phyloP scores from a whole-genome alignment of 2,329 filamentous ascomycete species.

The Polychaeton citri region DNA sequence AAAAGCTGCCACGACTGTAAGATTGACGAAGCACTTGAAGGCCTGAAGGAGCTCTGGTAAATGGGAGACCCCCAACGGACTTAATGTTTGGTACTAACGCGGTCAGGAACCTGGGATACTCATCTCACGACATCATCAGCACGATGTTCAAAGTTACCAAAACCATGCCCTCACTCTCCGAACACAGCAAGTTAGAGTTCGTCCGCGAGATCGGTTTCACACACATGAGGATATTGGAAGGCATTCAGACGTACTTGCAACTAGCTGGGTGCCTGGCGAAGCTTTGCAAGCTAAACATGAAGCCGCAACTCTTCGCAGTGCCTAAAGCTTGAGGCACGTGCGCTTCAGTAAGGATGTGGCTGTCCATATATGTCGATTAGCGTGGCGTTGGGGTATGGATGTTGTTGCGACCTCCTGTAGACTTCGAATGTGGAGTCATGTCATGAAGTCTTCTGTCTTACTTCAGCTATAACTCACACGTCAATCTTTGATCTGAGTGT shows the following conservation, averaged over 20 bases:
- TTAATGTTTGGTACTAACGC: slow-evolving; percentile 4
- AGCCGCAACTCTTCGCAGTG: slow-evolving; percentile 61
- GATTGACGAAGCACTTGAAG: slow-evolving; percentile 75
- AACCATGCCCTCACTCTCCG: slow-evolving; percentile 79
- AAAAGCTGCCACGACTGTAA: slow-evolving; percentile 92
- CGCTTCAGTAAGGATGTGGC: too few relatives aligned
- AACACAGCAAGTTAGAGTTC: slow-evolving; percentile 92
- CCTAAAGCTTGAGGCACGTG: slow-evolving; percentile 13
- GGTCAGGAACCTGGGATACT: slow-evolving; percentile 67
- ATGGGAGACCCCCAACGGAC: slow-evolving; percentile 6
- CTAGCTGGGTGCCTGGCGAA: slow-evolving; percentile 84
- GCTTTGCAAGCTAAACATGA: slow-evolving; percentile 93
- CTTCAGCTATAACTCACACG: too few relatives aligned
- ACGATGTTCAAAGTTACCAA: slow-evolving; percentile 99
- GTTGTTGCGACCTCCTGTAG: too few relatives aligned
- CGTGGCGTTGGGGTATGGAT: not conserved
- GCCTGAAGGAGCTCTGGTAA: slow-evolving; percentile 76
- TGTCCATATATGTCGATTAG: too few relatives aligned
- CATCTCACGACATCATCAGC: slow-evolving; percentile 96
- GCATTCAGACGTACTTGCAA: slow-evolving; percentile 87
- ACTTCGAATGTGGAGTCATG: too few relatives aligned
- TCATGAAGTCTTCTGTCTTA: too few relatives aligned
- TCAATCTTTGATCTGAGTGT: too few relatives aligned
- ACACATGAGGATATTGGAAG: slow-evolving; percentile 98
- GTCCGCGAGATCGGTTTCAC: slow-evolving; percentile 93